Conservation (phyloP, 2,329 filamentous ascomycete genomes). For the Didymella keratinophila region DNA sequence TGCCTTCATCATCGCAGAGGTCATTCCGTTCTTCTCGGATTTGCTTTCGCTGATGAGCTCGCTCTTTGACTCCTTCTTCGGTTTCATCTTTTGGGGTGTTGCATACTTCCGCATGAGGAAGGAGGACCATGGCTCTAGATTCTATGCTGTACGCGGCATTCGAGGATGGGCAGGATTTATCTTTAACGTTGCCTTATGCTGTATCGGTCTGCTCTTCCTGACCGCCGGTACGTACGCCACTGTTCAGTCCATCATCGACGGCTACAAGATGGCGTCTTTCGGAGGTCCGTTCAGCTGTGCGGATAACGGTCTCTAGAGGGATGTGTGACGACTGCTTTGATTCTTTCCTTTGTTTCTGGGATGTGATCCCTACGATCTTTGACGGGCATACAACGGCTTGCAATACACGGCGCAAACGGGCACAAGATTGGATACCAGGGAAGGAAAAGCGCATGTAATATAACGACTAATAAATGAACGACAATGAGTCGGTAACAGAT, state of each 20-base stretch:
- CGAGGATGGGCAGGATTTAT: constrained; percentile 63
- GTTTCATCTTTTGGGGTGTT: constrained; percentile 93
- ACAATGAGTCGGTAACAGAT: background rate
- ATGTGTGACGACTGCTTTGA: background rate
- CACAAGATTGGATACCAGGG: constrained; percentile 1
- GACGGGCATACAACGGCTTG: constrained; percentile 4
- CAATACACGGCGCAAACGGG: constrained; percentile 2
- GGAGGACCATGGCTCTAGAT: constrained; percentile 65
- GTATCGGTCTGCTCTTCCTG: constrained; percentile 81
- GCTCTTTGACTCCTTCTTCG: constrained; percentile 90
- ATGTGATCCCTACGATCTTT: background rate
- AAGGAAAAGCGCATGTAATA: background rate
- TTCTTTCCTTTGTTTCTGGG: background rate
- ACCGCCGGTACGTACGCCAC: constrained; percentile 78
- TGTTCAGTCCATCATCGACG: constrained; percentile 76
- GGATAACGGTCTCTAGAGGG: constrained; percentile 66
- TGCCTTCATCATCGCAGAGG: constrained; percentile 91
- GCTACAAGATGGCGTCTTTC: constrained; percentile 71
- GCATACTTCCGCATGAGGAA: constrained; percentile 79
- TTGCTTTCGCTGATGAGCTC: constrained; percentile 79
- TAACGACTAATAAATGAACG: background rate
- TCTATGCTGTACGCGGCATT: constrained; percentile 63
- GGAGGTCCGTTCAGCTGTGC: constrained; percentile 78
- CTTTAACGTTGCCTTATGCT: constrained; percentile 76
- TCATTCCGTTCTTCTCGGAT: constrained; percentile 92